Evolutionary conservation across 2,329 filamentous ascomycete species (phyloP), one percentile per base, ranked within the genome.

Genomic region (Rutstroemia sydowiana): DNA sequence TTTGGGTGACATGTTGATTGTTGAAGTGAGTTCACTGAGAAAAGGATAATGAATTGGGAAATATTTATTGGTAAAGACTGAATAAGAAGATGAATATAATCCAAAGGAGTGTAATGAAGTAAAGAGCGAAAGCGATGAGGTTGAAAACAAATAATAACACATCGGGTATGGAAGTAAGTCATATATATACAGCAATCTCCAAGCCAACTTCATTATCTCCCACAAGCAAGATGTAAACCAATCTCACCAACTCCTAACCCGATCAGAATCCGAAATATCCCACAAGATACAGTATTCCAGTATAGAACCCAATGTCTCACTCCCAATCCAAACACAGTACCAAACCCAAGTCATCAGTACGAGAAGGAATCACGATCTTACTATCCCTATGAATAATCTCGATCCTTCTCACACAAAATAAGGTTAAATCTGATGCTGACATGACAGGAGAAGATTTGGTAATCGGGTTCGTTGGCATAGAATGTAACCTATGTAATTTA

Each of bases 1-100:
- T 31, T 39, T 45, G n/a, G 42, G 13, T 30, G 42, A 51, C 48
- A 51, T 51, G 20, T 45, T 31, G 18, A 13, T 42, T 7, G 37
- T 9, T 41, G 20, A 13, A 6, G 20, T 21, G n/a, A 11, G 3
- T 7, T 20, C 18, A 20, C 21, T 11, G 1, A 10, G 20, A 20
- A 21, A 41, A 41, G 18, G 21, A 8, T 41, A 18, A 37, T 37
- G 5, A 9, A 18, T 16, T 5, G n/a, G 34, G 14, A 4, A 8
- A 9, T 10, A 37, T n/a, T n/a, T n/a, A n/a, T n/a, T 5, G 9
- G 2, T 14, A 37, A 37, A 37, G 6, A n/a, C 10, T 14, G 10
- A 37, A 18, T n/a, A 37, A 37, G 34, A 18, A 37, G 34, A 14
- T 37, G 34, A 8, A 3, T 13, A 16, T 37, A n/a, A 37, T 37